Conservation (phyloP, 179 eudicot genomes). For the Corrigiola litoralis region DNA sequence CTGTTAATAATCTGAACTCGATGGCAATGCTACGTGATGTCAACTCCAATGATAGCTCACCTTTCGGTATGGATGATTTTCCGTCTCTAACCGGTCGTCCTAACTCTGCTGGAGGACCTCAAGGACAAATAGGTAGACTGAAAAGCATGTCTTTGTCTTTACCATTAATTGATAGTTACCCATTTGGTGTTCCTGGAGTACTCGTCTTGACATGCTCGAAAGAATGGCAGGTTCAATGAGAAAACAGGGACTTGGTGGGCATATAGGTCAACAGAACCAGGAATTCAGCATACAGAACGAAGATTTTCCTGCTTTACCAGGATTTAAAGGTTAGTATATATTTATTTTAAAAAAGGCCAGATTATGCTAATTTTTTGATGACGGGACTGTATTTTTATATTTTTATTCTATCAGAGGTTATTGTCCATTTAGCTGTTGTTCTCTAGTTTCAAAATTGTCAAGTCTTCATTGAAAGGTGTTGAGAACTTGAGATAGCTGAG, state of each 20-base stretch:
- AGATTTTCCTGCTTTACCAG: slow-evolving; percentile 97
- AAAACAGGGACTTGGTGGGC: slow-evolving; percentile 77
- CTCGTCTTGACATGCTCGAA: slow-evolving; percentile 12
- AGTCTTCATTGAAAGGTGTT: too few species aligned
- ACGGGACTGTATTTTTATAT: neutral
- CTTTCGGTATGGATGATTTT: slow-evolving; percentile 81
- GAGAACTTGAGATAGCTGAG: too few species aligned
- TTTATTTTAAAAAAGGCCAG: too few species aligned
- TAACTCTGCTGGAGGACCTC: slow-evolving; percentile 82
- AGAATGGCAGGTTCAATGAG: slow-evolving; percentile 63
- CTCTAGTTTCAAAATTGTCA: too few species aligned
- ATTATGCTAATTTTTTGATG: neutral
- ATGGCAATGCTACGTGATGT: slow-evolving; percentile 76
- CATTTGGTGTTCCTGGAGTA: slow-evolving; percentile 5
- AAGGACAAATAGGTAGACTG: slow-evolving; percentile 69
- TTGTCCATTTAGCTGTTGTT: neutral
- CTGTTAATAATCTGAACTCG: slow-evolving; percentile 54
- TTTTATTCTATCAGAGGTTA: neutral
- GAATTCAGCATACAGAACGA: slow-evolving; percentile 92
- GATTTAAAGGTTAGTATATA: slow-evolving; percentile 56
- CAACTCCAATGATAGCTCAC: slow-evolving; percentile 62
- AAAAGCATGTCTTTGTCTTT: neutral
- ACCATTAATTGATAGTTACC: slow-evolving; percentile 1
- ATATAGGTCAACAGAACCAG: slow-evolving; percentile 79
- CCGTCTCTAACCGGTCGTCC: slow-evolving; percentile 77